These are phyloP conservation scores for Euphorbia pulcherrima DNA, from an alignment of 345 rosid species.

Conservation along the genomic window DNA sequence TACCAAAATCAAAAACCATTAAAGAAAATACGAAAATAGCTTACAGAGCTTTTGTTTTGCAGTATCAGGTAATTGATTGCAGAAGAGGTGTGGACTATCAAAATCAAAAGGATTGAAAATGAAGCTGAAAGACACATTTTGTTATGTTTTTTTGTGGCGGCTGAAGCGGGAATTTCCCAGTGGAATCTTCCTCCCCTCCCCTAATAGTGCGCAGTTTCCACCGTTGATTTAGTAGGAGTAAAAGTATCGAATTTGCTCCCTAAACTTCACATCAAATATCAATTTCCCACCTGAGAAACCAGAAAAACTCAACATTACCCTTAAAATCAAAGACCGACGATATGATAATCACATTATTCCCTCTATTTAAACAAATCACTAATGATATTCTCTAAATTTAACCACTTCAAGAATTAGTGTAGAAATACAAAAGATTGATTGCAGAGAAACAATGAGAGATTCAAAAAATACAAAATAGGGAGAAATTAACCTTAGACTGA, in stretches of 20 bases:
- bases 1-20: neutral
- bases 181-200: neutral
- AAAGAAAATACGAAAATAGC: neutral
- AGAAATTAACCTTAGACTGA: too few relatives aligned
- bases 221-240: neutral
- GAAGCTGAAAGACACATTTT: neutral
- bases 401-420: too few relatives aligned
- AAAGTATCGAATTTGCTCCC: neutral
- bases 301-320: too few relatives aligned
- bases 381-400: too few relatives aligned
- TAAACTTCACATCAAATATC: neutral
- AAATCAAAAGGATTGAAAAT: neutral
- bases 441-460: too few relatives aligned
- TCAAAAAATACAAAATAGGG: too few relatives aligned
- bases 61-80: neutral
- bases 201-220: neutral
- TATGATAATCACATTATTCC: too few relatives aligned
- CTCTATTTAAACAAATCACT: too few relatives aligned
- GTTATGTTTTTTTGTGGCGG: neutral
- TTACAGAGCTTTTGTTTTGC: neutral
- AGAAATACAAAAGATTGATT: too few relatives aligned
- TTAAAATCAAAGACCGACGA: too few relatives aligned
- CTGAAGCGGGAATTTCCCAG: constrained; percentile 6
- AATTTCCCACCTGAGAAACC: neutral
- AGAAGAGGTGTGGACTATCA: neutral